Base-by-base conservation (phyloP, 2,329 filamentous ascomycete species). In the Hymenoscyphus infarciens region DNA sequence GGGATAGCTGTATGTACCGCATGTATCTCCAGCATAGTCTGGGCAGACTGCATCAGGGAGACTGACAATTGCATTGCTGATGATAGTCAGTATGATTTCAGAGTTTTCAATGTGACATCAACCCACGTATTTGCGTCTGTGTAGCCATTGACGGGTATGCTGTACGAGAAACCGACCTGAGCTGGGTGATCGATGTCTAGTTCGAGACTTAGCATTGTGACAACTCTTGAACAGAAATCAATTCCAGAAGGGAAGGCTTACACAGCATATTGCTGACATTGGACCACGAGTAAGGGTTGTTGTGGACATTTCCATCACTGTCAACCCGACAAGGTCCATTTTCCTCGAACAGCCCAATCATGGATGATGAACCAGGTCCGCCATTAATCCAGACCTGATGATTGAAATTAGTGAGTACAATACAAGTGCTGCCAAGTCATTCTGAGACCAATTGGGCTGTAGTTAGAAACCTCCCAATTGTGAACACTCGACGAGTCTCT, bases 321-420 rank as follows among this genome's bases (percentile, higher is more conserved):
- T 71, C 71, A 27, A 73, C 61, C 5, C 66, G 58, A 59, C 78
- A 84, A 33, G 79, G 80, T 5, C 86, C 86, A 55, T 81, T 77
- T 67, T 87, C 85, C 19, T 79, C 76, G 68, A 88, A 88, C 66
- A 89, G 77, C 25, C 86, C 86, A 63, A 84, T 80, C 78, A 89
- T 80, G 60, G 84, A 87, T 69, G 82, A 86, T 54, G 79, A 80
- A 3, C 87, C 87, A 0, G 87, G 87, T 0, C 87, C 87, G 39
- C 87, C 87, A 72, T 87, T 88, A 64, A 89, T 80, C 83, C 84
- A 89, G 64, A 88, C 59, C 59, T 61, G 38, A n/a, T 31, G n/a
- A 5, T 22, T 11, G 13, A 11, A 22, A 19, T 59, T 27, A 59
- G 57, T 38, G 25, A 49, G 19, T 11, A 49, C n/a, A 22, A 11